phyloP scores from a whole-genome alignment of 106 monocot genomes.

The Phalaenopsis aphrodite region DNA sequence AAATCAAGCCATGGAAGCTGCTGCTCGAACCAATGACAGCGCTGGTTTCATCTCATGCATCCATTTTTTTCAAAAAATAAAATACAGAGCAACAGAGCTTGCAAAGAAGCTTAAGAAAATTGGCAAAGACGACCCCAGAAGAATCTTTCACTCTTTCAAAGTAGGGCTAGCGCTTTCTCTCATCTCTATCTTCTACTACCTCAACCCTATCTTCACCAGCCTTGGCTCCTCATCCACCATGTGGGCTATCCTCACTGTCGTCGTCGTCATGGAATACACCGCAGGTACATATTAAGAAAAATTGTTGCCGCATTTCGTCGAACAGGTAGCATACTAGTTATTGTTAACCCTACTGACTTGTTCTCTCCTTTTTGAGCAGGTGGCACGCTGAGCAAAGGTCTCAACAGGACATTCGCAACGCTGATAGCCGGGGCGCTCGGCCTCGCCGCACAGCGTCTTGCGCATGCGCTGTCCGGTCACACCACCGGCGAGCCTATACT shows the following conservation, averaged over 20 bases:
- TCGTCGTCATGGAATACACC: constrained; percentile 71
- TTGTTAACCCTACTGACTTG: not conserved
- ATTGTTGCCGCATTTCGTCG: not conserved
- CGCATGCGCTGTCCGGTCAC: not conserved
- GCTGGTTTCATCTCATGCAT: not conserved
- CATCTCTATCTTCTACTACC: constrained; percentile 56
- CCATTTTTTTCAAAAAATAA: constrained; percentile 9
- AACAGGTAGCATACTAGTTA: not conserved
- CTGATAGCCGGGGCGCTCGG: constrained; percentile 39
- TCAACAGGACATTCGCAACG: constrained; percentile 44
- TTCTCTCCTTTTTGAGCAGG: constrained; percentile 14
- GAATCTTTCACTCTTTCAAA: constrained; percentile 46
- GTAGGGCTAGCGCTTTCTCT: constrained; percentile 49
- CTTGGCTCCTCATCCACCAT: constrained; percentile 38
- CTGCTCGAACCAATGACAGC: not conserved
- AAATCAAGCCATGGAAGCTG: not conserved
- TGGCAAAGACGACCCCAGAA: constrained; percentile 38
- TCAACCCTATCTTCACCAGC: constrained; percentile 37
- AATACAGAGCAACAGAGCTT: not conserved
- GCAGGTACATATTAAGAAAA: constrained; percentile 18
- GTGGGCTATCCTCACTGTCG: constrained; percentile 71
- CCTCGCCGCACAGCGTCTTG: constrained; percentile 37
- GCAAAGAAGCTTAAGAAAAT: constrained; percentile 22
- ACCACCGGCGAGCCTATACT: constrained; percentile 30
- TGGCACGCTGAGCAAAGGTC: constrained; percentile 44